Base-by-base conservation (phyloP, 768 basidiomycete genomes). In the Mycena alexandri region DNA sequence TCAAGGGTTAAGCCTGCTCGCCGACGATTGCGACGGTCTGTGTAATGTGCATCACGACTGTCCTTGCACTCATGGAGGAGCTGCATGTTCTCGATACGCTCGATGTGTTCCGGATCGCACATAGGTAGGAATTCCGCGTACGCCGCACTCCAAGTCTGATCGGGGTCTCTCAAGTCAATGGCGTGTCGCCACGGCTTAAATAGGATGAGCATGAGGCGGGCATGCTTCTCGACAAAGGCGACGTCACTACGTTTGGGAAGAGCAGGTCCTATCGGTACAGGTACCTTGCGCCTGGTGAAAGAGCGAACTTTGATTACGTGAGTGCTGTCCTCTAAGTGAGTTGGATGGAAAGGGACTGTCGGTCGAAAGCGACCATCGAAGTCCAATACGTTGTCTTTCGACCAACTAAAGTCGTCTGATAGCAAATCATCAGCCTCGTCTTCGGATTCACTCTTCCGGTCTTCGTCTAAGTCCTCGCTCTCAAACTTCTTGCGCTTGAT, bases 21-120 rank as follows among this genome's bases (percentile, higher is more conserved):
- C 24, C 41, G 11, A 11, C 3, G 36, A 7, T 24, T 53, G 5
- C 62, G 43, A 63, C 46, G 44, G 10, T 5, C 14, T 5, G 10
- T 9, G 10, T 38, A 38, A 14, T 38, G 38, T 14, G 38, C 38
- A 38, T 65, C 29, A 24, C 47, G 29, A 51, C 56, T 67, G 19
- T 67, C 48, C 22, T 46, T 44, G 25, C 64, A 63, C 11, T 61
- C 60, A 0, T 60, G 64, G 36, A 44, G n/a, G 4, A 44, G n/a
- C 43, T 44, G 43, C 43, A 44, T 44, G 10, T 44, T 44, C 5
- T 43, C 19, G 42, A 43, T 43, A n/a, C 16, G 14, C 7, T 8
- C 42, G 7, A 43, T 4, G 14, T 7, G 4, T 9, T 13, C 42
- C 19, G 13, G 42, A 43, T 7, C 42, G 14, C 6, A n/a, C 14